These are phyloP conservation scores for Saxophila tyrrhenica DNA, from an alignment of 495 filamentous ascomycete species.

Conservation along the genomic window DNA sequence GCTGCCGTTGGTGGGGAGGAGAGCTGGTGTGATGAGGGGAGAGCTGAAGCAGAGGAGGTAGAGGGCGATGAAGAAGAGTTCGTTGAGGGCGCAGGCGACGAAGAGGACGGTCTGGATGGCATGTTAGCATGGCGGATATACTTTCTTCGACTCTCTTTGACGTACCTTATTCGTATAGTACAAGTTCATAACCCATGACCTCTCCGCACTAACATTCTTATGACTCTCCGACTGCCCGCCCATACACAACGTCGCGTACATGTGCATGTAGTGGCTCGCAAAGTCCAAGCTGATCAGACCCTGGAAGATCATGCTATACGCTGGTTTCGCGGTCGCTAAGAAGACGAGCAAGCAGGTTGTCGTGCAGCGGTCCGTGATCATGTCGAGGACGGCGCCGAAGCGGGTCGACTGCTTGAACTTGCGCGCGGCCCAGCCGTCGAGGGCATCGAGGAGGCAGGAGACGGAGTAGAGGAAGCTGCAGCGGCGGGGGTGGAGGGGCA, in stretches of 20 bases:
- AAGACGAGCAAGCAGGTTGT: constrained; percentile 90
- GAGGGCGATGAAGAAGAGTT: constrained; percentile 92
- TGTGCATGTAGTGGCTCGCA: constrained; percentile 96
- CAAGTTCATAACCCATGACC: constrained; percentile 73
- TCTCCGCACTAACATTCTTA: constrained; percentile 76
- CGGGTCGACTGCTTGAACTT: constrained; percentile 80
- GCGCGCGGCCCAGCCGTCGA: constrained; percentile 86
- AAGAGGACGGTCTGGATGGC: constrained; percentile 73
- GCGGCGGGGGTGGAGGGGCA: constrained; percentile 91
- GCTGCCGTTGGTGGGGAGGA: constrained; percentile 40
- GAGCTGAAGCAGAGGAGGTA: constrained; percentile 96
- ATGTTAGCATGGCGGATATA: not conserved
- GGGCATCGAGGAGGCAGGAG: constrained; percentile 85
- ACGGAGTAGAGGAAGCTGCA: constrained; percentile 85
- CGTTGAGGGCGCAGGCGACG: constrained; percentile 78
- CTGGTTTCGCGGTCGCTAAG: constrained; percentile 79
- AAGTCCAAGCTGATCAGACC: constrained; percentile 81
- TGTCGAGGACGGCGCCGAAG: constrained; percentile 93
- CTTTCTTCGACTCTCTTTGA: not conserved
- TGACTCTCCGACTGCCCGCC: constrained; percentile 68
- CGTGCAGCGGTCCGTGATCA: constrained; percentile 94
- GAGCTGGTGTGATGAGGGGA: constrained; percentile 69
- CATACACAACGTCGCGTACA: constrained; percentile 86
- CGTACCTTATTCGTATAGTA: constrained; percentile 94
- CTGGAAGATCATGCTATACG: constrained; percentile 90